Evolutionary conservation across 2,329 filamentous ascomycete genomes (phyloP).

Genomic region (Clonostachys sp.): DNA sequence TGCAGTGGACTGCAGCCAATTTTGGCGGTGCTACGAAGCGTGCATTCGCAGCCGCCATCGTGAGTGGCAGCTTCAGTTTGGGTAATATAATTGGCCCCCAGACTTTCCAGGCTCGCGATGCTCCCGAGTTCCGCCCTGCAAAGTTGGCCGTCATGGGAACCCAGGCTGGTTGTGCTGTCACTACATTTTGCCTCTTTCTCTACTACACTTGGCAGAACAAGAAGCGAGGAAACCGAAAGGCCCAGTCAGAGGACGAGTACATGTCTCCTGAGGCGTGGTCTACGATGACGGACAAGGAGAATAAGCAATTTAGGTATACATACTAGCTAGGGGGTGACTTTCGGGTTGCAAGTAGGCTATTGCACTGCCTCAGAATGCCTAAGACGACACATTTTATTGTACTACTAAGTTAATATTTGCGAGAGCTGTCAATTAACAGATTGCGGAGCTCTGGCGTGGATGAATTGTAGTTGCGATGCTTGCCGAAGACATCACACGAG

Average conservation of each 20-base stretch:
- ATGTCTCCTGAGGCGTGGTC: conserved; percentile 37
- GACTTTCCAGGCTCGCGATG: conserved; percentile 47
- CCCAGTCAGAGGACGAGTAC: conserved; percentile 31
- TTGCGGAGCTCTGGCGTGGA: too few relatives aligned
- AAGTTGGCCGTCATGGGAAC: conserved; percentile 51
- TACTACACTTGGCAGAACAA: conserved; percentile 48
- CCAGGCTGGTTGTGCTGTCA: conserved; percentile 33
- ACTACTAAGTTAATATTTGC: too few relatives aligned
- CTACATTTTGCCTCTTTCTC: conserved; percentile 36
- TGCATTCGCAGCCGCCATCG: conserved; percentile 40
- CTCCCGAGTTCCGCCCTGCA: conserved; percentile 45
- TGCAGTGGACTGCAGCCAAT: conserved; percentile 43
- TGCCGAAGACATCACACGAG: too few relatives aligned
- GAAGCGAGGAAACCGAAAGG: conserved; percentile 18
- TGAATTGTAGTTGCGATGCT: too few relatives aligned
- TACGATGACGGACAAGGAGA: conserved; percentile 51
- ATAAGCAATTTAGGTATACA: conserved; percentile 50
- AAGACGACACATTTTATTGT: too few relatives aligned
- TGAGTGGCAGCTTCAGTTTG: conserved; percentile 44
- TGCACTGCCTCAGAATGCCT: too few relatives aligned
- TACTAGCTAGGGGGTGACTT: conserved; percentile 16
- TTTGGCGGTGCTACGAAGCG: conserved; percentile 47
- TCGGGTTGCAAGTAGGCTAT: too few relatives aligned
- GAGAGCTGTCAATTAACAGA: too few relatives aligned
- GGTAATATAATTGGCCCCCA: conserved; percentile 54